These are phyloP conservation scores for Papiliotrema flavescens DNA, from an alignment of 1,284 basidiomycete genomes.

Conservation along the genomic window DNA sequence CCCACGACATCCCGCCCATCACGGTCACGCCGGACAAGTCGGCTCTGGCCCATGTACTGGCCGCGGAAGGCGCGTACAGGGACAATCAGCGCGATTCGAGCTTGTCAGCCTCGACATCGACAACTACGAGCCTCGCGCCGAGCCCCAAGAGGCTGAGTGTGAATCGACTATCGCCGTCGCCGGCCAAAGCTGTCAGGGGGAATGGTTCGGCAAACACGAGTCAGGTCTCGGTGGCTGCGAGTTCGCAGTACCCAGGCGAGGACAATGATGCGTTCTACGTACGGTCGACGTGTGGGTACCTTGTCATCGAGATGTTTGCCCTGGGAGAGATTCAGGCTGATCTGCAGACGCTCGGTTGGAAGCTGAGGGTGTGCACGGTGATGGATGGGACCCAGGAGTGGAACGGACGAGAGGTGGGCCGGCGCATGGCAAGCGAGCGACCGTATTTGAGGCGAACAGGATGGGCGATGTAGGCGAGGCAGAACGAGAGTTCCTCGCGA, in stretches of 20 bases:
- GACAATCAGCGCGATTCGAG: not conserved
- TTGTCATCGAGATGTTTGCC: not conserved
- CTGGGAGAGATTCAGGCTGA: not conserved
- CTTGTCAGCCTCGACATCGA: not conserved
- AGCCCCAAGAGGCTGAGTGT: not conserved
- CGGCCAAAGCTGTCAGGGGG: not conserved
- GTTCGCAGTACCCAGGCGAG: constrained; percentile 54
- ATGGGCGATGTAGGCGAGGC: constrained; percentile 42
- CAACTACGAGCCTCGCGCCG: not conserved
- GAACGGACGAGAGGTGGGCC: constrained; percentile 87
- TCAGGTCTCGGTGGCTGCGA: constrained; percentile 23
- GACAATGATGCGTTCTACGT: constrained; percentile 82
- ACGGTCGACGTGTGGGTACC: constrained; percentile 63
- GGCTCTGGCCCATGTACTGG: not conserved
- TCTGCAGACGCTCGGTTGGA: constrained; percentile 69
- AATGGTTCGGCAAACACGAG: constrained; percentile 16
- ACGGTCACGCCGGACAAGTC: not conserved
- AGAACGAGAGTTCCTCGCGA: constrained; percentile 66
- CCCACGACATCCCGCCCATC: not conserved
- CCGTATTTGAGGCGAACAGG: constrained; percentile 55
- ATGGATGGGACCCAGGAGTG: constrained; percentile 84
- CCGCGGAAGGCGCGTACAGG: not conserved
- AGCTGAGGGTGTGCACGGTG: constrained; percentile 76
- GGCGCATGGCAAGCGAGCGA: constrained; percentile 34
- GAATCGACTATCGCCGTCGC: constrained; percentile 4